These are phyloP conservation scores for Ceratobasidium sp. DNA, from an alignment of 1,284 basidiomycete genomes.

Conservation along the genomic window DNA sequence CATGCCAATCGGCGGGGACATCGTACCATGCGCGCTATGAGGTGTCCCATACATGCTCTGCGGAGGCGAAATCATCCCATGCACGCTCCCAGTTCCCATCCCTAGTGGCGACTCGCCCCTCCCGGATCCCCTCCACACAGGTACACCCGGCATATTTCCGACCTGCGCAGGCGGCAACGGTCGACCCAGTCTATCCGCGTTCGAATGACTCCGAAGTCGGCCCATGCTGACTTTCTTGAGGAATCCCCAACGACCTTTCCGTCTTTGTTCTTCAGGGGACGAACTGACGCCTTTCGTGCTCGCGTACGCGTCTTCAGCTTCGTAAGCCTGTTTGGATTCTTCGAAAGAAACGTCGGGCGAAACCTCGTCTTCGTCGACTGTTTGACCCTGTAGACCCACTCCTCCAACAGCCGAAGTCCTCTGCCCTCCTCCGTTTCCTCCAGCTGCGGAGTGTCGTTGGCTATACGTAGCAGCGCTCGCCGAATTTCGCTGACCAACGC, in stretches of 20 bases:
- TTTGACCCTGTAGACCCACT: conserved; percentile 18
- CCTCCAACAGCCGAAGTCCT: conserved; percentile 18
- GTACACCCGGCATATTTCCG: conserved; percentile 33
- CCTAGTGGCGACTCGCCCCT: neutral
- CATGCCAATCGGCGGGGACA: conserved; percentile 46
- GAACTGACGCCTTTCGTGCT: neutral
- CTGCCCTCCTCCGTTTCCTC: conserved; percentile 14
- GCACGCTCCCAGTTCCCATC: conserved; percentile 33
- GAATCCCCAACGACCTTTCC: conserved; percentile 77
- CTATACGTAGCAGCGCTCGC: conserved; percentile 17
- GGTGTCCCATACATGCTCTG: neutral
- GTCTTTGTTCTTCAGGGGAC: conserved; percentile 56
- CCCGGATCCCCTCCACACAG: neutral
- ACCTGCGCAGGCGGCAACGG: conserved; percentile 6
- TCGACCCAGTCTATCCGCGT: conserved; percentile 33
- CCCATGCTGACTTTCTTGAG: conserved; percentile 98
- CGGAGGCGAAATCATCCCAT: conserved; percentile 49
- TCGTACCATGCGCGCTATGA: conserved; percentile 14
- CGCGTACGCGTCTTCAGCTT: neutral
- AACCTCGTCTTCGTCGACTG: conserved; percentile 22
- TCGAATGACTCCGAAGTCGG: conserved; percentile 62
- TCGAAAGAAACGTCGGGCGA: conserved; percentile 31
- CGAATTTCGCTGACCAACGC: conserved; percentile 37
- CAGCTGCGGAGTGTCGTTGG: conserved; percentile 10
- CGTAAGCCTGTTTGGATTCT: conserved; percentile 3